These are phyloP conservation scores for Protomyces pachydermus DNA, from an alignment of 1,139 yeast genomes.

Conservation along the genomic window DNA sequence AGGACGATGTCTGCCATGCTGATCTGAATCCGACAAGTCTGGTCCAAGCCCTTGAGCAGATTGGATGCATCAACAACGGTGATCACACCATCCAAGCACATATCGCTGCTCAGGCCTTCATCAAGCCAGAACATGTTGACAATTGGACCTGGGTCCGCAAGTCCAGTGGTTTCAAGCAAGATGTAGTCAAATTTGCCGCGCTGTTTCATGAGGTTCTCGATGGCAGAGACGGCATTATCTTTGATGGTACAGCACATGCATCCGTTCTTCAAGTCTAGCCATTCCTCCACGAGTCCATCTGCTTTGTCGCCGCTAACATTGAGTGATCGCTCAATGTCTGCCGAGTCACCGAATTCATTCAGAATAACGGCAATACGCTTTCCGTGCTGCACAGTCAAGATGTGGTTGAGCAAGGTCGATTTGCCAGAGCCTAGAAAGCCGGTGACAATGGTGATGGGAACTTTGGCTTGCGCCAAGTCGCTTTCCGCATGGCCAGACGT, in stretches of 20 bases:
- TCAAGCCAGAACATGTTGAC: constrained; percentile 98
- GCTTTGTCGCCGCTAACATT: constrained; percentile 61
- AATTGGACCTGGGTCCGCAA: constrained; percentile 97
- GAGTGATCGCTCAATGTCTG: constrained; percentile 81
- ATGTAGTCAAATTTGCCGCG: constrained; percentile 80
- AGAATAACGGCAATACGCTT: constrained; percentile 80
- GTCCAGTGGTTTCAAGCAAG: constrained; percentile 86
- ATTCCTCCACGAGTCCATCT: constrained; percentile 59
- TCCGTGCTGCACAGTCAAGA: constrained; percentile 58
- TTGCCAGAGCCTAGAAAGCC: constrained; percentile 96
- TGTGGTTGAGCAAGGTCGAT: constrained; percentile 70
- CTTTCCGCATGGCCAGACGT: neutral
- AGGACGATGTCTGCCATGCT: constrained; percentile 82
- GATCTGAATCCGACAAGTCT: constrained; percentile 51
- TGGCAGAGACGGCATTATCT: constrained; percentile 90
- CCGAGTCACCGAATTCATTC: constrained; percentile 53
- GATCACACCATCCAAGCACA: constrained; percentile 89
- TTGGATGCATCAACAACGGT: constrained; percentile 81
- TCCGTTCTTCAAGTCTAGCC: constrained; percentile 95
- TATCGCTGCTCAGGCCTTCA: constrained; percentile 74
- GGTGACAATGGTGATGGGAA: constrained; percentile 88
- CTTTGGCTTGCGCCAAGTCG: constrained; percentile 41
- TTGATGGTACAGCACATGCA: constrained; percentile 88
- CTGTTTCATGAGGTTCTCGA: constrained; percentile 74
- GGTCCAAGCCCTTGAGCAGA: constrained; percentile 62